Evolutionary conservation across 495 filamentous ascomycete species (phyloP), one percentile per base, ranked within the genome.

Genomic region (Lophium mytilinum): DNA sequence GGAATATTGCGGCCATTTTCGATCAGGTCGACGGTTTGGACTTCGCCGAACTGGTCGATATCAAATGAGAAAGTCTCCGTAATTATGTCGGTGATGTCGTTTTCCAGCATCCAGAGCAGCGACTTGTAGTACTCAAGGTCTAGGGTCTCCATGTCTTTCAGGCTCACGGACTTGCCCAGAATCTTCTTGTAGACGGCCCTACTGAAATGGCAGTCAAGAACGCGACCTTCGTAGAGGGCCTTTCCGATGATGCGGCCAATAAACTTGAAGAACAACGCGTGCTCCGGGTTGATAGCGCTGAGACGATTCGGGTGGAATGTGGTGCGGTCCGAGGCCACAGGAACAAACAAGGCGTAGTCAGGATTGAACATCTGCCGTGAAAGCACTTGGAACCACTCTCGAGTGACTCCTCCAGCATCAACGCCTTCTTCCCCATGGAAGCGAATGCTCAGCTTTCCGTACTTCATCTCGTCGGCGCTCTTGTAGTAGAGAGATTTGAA

Each of bases 81-180:
- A 66, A 96, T 95, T 65, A 96, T 89, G 62, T 96, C 93, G n/a
- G 91, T 95, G 66, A 99, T 97, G 68, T 96, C 90, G 69, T 97
- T 96, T 66, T 94, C 89, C 50, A 96, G 80, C 86, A 99, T 96
- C 93, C 93, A 99, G 40, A 90, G 80, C 8, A 99, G 81, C n/a
- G 92, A 96, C 69, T 99, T 97, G 80, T 96, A 96, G 76, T 97
- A 97, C 61, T 97, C 90, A 19, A 95, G 83, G 71, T 99, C 93
- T 51, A 99, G 85, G 12, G 93, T 96, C 70, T 99, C 93, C 93
- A 99, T 97, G 61, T 99, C 93, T 77, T 97, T 99, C 71, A 97
- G 87, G 4, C 90, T 96, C 35, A 96, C 93, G 6, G 89, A 80
- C 65, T 93, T 90, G 58, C 94, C 88, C 35, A 99, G 81, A 56